Evolutionary conservation across 2,329 filamentous ascomycete genomes (phyloP).

Genomic region (Claviceps arundinis): DNA sequence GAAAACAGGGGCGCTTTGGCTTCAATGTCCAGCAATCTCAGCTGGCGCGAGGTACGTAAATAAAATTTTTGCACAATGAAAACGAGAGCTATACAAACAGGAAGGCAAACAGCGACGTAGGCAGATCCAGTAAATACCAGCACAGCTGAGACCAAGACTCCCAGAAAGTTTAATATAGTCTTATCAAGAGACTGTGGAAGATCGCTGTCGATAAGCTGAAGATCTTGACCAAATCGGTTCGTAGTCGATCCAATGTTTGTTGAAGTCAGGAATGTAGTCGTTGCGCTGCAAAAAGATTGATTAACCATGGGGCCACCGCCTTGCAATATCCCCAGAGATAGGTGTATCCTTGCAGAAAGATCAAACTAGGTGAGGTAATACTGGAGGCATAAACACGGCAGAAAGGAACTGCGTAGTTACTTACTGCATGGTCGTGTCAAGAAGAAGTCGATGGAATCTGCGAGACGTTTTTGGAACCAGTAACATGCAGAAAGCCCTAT

Average conservation of each 20-base stretch:
- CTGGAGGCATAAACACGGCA: neutral
- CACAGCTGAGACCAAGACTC: conserved; percentile 15
- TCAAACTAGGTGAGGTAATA: neutral
- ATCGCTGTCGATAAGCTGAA: conserved; percentile 24
- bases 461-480: conserved; percentile 16
- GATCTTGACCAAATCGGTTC: conserved; percentile 28
- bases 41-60: conserved; percentile 39
- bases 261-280: conserved; percentile 20
- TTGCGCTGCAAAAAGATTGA: conserved; percentile 4
- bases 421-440: conserved; percentile 18
- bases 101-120: conserved; percentile 32
- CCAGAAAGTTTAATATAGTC: conserved; percentile 11
- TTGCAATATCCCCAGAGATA: neutral
- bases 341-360: neutral
- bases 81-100: conserved; percentile 17
- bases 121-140: conserved; percentile 33
- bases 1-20: conserved; percentile 33
- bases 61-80: conserved; percentile 13
- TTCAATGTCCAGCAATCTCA: conserved; percentile 42
- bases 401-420: neutral
- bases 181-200: conserved; percentile 19
- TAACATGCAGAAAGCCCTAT: conserved; percentile 11
- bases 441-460: conserved; percentile 10
- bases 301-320: neutral
- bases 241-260: conserved; percentile 22